Evolutionary conservation across 2,329 filamentous ascomycete species (phyloP).

Genomic region (Zarea fungicola): DNA sequence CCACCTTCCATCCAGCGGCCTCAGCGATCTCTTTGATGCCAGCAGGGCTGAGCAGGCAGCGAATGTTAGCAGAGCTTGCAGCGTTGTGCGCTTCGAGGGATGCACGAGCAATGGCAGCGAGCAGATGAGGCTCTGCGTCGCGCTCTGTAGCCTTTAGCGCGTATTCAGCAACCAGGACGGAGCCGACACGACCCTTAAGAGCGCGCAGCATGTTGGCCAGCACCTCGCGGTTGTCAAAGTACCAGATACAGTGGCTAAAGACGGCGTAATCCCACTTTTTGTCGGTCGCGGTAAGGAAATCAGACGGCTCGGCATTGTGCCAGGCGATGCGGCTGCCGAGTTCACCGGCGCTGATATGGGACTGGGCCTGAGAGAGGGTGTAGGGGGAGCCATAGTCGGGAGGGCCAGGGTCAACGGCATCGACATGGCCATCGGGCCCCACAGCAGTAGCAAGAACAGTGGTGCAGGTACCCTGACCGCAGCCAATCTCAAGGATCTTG

Average conservation of each 20-base stretch:
- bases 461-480: constrained; percentile 55
- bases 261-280: constrained; percentile 40
- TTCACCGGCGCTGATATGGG: constrained; percentile 33
- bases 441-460: constrained; percentile 45
- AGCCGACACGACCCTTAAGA: constrained; percentile 18
- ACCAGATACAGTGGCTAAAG: constrained; percentile 49
- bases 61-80: constrained; percentile 40
- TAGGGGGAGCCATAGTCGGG: constrained; percentile 45
- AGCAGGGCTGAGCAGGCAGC: constrained; percentile 38
- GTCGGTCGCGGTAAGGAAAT: constrained; percentile 27
- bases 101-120: constrained; percentile 43
- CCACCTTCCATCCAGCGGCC: constrained; percentile 32
- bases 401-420: constrained; percentile 47
- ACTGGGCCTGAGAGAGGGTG: constrained; percentile 45
- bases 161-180: constrained; percentile 24
- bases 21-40: constrained; percentile 32
- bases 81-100: constrained; percentile 37
- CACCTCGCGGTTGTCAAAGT: constrained; percentile 38
- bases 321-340: constrained; percentile 40
- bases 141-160: constrained; percentile 29
- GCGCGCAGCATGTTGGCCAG: constrained; percentile 20
- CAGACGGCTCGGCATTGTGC: constrained; percentile 31
- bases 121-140: constrained; percentile 42
- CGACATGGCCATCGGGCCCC: constrained; percentile 38
- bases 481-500: constrained; percentile 51